Evolutionary conservation across 306 rosid species (phyloP).

Genomic region (Vigna unguiculata): DNA sequence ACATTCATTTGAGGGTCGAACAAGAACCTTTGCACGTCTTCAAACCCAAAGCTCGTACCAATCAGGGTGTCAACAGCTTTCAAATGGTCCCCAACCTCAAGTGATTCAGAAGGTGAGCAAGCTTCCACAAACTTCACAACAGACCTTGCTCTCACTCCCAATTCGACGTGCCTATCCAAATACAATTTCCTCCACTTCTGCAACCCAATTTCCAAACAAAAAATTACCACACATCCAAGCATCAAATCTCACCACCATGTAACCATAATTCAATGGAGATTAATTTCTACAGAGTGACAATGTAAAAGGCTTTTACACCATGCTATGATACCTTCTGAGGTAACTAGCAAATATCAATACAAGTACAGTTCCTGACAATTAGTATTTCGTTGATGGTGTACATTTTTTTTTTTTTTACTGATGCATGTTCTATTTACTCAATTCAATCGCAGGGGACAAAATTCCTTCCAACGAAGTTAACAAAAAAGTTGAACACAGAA

Average conservation of each 20-base stretch:
- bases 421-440: neutral
- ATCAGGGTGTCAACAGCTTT: slow-evolving; percentile 59
- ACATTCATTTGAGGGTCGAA: slow-evolving; percentile 63
- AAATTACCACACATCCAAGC: slow-evolving; percentile 7
- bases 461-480: slow-evolving; percentile 1
- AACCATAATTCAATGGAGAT: neutral
- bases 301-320: neutral
- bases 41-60: slow-evolving; percentile 62
- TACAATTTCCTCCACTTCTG: slow-evolving; percentile 81
- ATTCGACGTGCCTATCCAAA: slow-evolving; percentile 65
- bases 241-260: neutral
- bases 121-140: slow-evolving; percentile 61
- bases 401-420: neutral
- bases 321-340: neutral
- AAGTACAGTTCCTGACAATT: neutral
- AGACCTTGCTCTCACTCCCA: slow-evolving; percentile 54
- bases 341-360: neutral
- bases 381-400: neutral
- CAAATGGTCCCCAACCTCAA: slow-evolving; percentile 74
- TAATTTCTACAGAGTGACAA: neutral
- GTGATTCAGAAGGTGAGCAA: slow-evolving; percentile 50
- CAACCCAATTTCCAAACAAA: slow-evolving; percentile 37
- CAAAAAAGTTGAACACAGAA: neutral
- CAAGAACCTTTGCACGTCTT: slow-evolving; percentile 69
- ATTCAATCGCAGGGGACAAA: neutral